Conservation (phyloP, 1,139 yeast genomes). For the Scheffersomyces parashehatae region DNA sequence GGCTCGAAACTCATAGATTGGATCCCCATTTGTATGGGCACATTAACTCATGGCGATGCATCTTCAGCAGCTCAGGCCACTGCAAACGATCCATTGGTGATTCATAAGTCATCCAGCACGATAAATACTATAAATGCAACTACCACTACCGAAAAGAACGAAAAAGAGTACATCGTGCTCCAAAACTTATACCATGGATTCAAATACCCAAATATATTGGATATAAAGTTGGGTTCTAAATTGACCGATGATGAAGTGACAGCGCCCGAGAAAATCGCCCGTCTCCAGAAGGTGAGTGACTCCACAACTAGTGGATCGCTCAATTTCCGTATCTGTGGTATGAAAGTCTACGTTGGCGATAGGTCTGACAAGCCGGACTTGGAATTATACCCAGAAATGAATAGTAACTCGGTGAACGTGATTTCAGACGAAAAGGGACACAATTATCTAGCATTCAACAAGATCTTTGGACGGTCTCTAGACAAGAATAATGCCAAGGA, state of each 20-base stretch:
- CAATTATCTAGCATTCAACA: slow-evolving; percentile 56
- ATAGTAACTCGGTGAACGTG: slow-evolving; percentile 1
- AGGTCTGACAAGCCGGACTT: slow-evolving; percentile 1
- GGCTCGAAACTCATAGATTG: slow-evolving; percentile 52
- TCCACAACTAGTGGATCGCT: slow-evolving; percentile 80
- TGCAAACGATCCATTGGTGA: not conserved
- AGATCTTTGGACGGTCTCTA: slow-evolving; percentile 68
- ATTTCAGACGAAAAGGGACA: slow-evolving; percentile 19
- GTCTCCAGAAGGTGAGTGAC: slow-evolving; percentile 64
- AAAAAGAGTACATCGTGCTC: slow-evolving; percentile 57
- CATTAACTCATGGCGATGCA: slow-evolving; percentile 31
- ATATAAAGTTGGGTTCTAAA: slow-evolving; percentile 75
- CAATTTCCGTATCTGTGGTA: slow-evolving; percentile 81
- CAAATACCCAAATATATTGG: slow-evolving; percentile 69
- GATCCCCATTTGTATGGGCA: slow-evolving; percentile 48
- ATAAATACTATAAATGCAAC: not conserved
- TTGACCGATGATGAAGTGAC: slow-evolving; percentile 65
- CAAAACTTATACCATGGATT: slow-evolving; percentile 69
- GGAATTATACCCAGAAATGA: slow-evolving; percentile 7
- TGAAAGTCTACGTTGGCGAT: slow-evolving; percentile 54
- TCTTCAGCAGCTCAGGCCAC: not conserved
- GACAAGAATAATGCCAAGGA: slow-evolving; percentile 40
- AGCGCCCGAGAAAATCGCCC: slow-evolving; percentile 53
- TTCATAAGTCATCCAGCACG: not conserved
- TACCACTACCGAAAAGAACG: slow-evolving; percentile 7